Base-by-base conservation (phyloP, 345 rosid genomes). In the Salix dunnii region DNA sequence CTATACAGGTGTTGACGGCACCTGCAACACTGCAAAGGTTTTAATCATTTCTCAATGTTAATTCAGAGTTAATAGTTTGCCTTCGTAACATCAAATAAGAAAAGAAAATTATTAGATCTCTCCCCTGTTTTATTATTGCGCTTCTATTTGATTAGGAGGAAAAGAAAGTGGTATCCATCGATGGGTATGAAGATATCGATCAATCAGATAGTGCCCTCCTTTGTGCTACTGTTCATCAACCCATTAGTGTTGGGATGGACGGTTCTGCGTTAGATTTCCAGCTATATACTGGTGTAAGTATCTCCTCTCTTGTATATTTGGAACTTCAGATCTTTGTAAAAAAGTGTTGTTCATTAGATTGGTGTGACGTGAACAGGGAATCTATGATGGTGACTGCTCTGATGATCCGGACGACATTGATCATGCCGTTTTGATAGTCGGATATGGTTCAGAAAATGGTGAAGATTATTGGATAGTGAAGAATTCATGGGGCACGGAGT, bases 381-480 rank as follows among this genome's bases (percentile, higher is more conserved):
- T 91, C 23, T 91, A 84, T 11, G 76, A 80, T 8, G 95, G 92
- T 4, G 84, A 82, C 36, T 91, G 95, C 87, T 91, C 91, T 1
- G 78, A 70, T n/a, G 18, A 91, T 77, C 92, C 95, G 4, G 72
- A 87, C 30, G 89, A 88, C 51, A 88, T 94, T 40, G 90, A 94
- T 85, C 97, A 92, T 68, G 97, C 96, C 0, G 90, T 89, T 53
- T 60, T 92, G 75, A 83, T 92, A 2, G 91, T 92, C 49, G 98
- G 98, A 5, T 94, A 86, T 25, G 97, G 90, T 27, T 86, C 97
- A 2, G 89, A 92, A 83, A 78, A 64, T 3, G 84, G 58, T 30
- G 90, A 89, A 72, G 87, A 90, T 25, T 94, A 92, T 62, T 94
- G 97, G 98, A 88, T 94, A 6, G 93, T 87, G 78, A 92, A 86